Evolutionary conservation across 2,329 filamentous ascomycete genomes (phyloP).

Genomic region (Diatrype stigma): DNA sequence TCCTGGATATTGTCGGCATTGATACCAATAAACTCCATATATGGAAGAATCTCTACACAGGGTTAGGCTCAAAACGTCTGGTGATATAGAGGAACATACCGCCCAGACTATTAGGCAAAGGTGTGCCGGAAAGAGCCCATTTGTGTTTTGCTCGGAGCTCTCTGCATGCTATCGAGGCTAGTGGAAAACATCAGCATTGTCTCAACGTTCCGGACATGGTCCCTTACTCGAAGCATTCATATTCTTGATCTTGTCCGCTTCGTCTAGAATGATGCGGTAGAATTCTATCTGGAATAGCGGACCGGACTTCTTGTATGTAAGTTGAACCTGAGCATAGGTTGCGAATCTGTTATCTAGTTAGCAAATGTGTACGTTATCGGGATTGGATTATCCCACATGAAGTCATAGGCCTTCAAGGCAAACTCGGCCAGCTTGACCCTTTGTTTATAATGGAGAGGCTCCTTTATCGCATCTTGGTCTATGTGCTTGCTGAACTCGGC

Average conservation of each 20-base stretch:
- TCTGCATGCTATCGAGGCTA: constrained; percentile 11
- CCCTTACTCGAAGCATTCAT: constrained; percentile 6
- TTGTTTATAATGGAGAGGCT: not conserved
- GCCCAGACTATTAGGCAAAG: constrained; percentile 3
- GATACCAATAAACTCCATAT: constrained; percentile 11
- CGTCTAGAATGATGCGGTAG: constrained; percentile 12
- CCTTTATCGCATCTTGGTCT: not conserved
- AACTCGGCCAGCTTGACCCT: no score
- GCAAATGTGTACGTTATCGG: not conserved
- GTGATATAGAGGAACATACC: constrained; percentile 1
- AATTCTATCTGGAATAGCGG: constrained; percentile 8
- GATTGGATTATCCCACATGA: constrained; percentile 3
- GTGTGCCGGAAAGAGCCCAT: constrained; percentile 13
- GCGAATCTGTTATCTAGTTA: constrained; percentile 2
- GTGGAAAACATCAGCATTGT: not conserved
- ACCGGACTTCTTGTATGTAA: not conserved
- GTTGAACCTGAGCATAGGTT: constrained; percentile 7
- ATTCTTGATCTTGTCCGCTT: constrained; percentile 13
- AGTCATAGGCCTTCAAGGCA: not conserved
- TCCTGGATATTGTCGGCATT: no score
- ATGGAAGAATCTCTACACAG: constrained; percentile 7
- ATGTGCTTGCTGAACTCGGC: not conserved
- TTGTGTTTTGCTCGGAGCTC: constrained; percentile 4
- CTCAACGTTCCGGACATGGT: not conserved
- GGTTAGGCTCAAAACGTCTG: not conserved